A percentile compares a stretch with the other conserved stretches of the same genome.
These are phyloP conservation scores for Leccinellum rugosiceps DNA, from an alignment of 768 basidiomycete genomes.

Conservation along the genomic window DNA sequence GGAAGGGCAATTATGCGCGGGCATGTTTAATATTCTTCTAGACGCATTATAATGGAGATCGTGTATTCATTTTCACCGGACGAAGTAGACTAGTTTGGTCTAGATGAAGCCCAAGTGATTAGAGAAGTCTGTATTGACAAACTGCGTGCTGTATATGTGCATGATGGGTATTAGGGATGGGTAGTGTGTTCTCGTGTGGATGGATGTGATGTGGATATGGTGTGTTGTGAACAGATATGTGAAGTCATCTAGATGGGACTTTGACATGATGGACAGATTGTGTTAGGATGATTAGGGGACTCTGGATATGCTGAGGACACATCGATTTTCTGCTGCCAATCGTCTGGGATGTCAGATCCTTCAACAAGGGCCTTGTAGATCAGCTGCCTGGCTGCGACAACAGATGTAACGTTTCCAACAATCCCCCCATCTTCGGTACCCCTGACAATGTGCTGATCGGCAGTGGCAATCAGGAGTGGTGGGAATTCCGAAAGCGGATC, in stretches of 20 bases:
- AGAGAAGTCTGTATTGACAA: background rate
- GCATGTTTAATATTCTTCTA: conserved; percentile 3
- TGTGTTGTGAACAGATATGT: background rate
- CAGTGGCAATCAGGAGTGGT: conserved; percentile 37
- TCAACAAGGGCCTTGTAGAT: conserved; percentile 39
- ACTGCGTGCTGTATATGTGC: background rate
- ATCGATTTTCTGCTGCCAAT: conserved; percentile 39
- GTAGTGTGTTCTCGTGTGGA: background rate
- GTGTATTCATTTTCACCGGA: background rate
- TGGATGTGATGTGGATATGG: background rate
- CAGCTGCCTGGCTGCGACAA: conserved; percentile 45
- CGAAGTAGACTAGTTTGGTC: background rate
- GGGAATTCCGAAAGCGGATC: conserved; percentile 32
- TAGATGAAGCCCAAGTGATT: background rate
- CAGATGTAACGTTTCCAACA: conserved; percentile 48
- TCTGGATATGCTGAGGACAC: conserved; percentile 22
- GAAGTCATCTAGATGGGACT: conserved; percentile 38
- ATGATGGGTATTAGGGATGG: background rate
- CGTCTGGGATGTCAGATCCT: conserved; percentile 29
- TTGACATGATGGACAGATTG: conserved; percentile 42
- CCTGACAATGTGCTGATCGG: conserved; percentile 52
- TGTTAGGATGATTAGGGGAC: conserved; percentile 22
- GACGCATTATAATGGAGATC: conserved; percentile 11
- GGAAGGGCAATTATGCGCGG: conserved; percentile 1
- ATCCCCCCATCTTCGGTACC: conserved; percentile 43